These are phyloP conservation scores for Fusarium coffeatum DNA, from an alignment of 2,329 filamentous ascomycete species.

Conservation along the genomic window DNA sequence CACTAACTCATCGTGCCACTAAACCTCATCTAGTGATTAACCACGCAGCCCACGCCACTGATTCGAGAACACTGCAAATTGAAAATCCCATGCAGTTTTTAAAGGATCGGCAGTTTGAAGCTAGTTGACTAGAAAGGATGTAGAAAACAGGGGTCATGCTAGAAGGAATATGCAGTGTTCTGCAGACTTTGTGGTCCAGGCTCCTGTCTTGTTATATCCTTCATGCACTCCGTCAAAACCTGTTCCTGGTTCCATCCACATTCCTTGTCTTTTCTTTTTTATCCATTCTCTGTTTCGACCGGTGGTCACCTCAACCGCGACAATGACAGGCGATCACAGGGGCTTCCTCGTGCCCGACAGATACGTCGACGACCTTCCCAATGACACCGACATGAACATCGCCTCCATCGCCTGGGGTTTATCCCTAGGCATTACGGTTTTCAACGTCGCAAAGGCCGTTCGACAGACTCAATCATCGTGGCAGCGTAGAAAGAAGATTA, in stretches of 20 bases:
- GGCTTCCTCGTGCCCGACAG: slow-evolving; percentile 41
- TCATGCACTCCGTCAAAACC: neutral
- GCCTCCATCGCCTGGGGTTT: slow-evolving; percentile 47
- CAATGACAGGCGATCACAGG: slow-evolving; percentile 27
- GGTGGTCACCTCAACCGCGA: neutral
- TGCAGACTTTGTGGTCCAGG: slow-evolving; percentile 11
- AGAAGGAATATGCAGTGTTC: neutral
- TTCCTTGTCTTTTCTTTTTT: slow-evolving; percentile 1
- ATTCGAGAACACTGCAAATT: neutral
- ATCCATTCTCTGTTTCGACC: neutral
- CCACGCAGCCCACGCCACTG: neutral
- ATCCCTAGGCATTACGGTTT: slow-evolving; percentile 42
- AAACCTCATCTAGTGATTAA: neutral
- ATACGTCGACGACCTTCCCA: slow-evolving; percentile 34
- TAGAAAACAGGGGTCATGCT: slow-evolving; percentile 9
- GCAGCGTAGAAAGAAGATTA: slow-evolving; percentile 39
- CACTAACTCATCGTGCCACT: neutral
- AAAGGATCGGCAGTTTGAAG: slow-evolving; percentile 16
- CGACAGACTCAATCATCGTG: slow-evolving; percentile 34
- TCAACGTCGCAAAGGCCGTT: slow-evolving; percentile 42
- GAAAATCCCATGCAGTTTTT: neutral
- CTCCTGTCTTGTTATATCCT: slow-evolving; percentile 12
- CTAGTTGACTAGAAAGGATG: neutral
- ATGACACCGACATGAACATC: slow-evolving; percentile 44
- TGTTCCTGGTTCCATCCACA: neutral